A percentile compares a stretch with the other conserved stretches of the same genome.
Conservation (phyloP, 768 basidiomycete species). For the Mycena rosella region DNA sequence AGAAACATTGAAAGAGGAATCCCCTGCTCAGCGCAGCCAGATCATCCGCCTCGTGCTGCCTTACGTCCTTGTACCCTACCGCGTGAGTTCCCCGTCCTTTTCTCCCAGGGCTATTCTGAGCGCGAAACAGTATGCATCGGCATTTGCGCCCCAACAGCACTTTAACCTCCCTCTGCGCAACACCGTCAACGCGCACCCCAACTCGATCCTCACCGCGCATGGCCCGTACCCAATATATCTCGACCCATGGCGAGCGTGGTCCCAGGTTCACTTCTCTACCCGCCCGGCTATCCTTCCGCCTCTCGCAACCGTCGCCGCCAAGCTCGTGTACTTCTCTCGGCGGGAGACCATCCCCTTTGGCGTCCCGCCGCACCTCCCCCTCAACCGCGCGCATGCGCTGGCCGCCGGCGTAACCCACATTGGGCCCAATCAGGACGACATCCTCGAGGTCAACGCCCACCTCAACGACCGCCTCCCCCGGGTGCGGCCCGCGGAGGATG, state of each 20-base stretch:
- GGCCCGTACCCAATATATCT: conserved; percentile 64
- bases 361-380: conserved; percentile 55
- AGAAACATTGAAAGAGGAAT: conserved; percentile 49
- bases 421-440: conserved; percentile 69
- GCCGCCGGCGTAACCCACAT: conserved; percentile 41
- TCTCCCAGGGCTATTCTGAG: conserved; percentile 9
- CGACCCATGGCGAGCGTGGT: conserved; percentile 48
- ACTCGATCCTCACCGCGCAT: conserved; percentile 51
- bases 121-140: conserved; percentile 61
- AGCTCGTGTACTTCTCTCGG: conserved; percentile 72
- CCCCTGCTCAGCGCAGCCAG: conserved; percentile 42
- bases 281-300: conserved; percentile 52
- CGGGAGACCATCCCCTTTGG: conserved; percentile 62
- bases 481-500: conserved; percentile 16
- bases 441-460: conserved; percentile 66
- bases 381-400: conserved; percentile 43
- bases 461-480: conserved; percentile 47
- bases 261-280: conserved; percentile 46
- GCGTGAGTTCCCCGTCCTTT: conserved; percentile 49
- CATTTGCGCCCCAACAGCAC: conserved; percentile 73
- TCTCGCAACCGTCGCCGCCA: conserved; percentile 68
- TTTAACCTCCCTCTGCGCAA: conserved; percentile 63
- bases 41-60: conserved; percentile 55
- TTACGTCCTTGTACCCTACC: conserved; percentile 62
- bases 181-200: conserved; percentile 34